Conservation (phyloP, 805 yeast species). For the Monosporozyma yasuniensis region DNA sequence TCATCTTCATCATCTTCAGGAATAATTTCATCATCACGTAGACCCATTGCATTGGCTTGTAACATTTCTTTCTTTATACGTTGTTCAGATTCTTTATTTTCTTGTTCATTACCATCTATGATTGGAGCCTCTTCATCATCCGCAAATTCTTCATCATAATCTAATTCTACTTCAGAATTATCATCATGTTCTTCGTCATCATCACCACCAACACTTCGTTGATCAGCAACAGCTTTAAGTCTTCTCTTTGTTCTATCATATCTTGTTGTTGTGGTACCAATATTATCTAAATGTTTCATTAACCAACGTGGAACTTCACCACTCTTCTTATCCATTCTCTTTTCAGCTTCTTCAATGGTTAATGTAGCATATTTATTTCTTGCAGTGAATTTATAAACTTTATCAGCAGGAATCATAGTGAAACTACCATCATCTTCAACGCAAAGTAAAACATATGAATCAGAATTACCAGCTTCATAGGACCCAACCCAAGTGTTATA, state of each 20-base stretch:
- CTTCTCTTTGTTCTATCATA: conserved; percentile 40
- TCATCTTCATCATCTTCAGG: conserved; percentile 66
- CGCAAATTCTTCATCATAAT: conserved; percentile 93
- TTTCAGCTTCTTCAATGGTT: conserved; percentile 94
- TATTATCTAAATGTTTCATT: conserved; percentile 77
- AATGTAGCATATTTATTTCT: conserved; percentile 88
- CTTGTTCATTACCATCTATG: conserved; percentile 92
- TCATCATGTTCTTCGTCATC: conserved; percentile 42
- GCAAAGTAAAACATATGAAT: conserved; percentile 75
- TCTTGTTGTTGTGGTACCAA: conserved; percentile 43
- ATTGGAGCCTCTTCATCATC: conserved; percentile 99
- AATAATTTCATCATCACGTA: conserved; percentile 49
- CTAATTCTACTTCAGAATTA: conserved; percentile 85
- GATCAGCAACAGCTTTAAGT: conserved; percentile 41
- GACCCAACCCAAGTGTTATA: conserved; percentile 90
- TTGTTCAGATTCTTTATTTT: conserved; percentile 78
- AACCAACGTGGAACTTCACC: conserved; percentile 83
- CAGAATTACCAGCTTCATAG: conserved; percentile 83
- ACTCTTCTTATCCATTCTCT: conserved; percentile 73
- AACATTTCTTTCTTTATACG: conserved; percentile 79
- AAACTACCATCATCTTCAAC: conserved; percentile 76
- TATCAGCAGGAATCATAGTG: conserved; percentile 90
- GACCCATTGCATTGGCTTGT: conserved; percentile 63
- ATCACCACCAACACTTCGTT: conserved; percentile 30
- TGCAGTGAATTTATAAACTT: conserved; percentile 87